phyloP scores from a whole-genome alignment of 805 yeast genomes.

The Diddensiella caesifluorescens region DNA sequence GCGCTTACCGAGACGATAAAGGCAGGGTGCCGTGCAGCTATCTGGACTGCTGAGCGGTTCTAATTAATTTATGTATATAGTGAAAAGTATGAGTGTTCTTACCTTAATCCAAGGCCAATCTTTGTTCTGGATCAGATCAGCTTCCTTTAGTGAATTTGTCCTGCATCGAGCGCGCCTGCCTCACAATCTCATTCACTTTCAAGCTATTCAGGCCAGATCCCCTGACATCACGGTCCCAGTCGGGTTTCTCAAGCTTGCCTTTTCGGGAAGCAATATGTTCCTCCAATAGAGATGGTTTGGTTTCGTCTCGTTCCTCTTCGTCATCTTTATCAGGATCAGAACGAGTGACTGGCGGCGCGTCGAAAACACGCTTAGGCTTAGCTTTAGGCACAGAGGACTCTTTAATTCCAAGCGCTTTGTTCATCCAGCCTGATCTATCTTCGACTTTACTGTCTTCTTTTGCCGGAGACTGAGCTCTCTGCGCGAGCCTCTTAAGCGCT shows the following conservation, averaged over 20 bases:
- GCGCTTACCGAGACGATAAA: slow-evolving; percentile 84
- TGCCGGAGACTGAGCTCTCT: slow-evolving; percentile 7
- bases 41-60: slow-evolving; percentile 83
- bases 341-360: too few species aligned
- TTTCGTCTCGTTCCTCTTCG: not conserved
- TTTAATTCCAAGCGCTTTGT: slow-evolving; percentile 17
- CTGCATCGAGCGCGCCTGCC: slow-evolving; percentile 11
- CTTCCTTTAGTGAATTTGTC: slow-evolving; percentile 13
- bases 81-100: too few species aligned
- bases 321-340: not conserved
- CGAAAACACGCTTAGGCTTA: too few species aligned
- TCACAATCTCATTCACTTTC: slow-evolving; percentile 7
- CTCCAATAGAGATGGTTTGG: slow-evolving; percentile 14
- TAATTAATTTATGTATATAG: slow-evolving; percentile 28
- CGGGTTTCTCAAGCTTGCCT: slow-evolving; percentile 5
- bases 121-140: not conserved
- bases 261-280: slow-evolving; percentile 12
- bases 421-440: slow-evolving; percentile 18
- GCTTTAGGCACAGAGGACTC: too few species aligned
- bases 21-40: slow-evolving; percentile 77
- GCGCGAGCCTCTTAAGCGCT: slow-evolving; percentile 16
- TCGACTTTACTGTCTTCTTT: not conserved
- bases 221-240: slow-evolving; percentile 14
- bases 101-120: too few species aligned
- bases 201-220: slow-evolving; percentile 6